Percentiles rank a stretch among this genome's conserved stretches.
Conservation (phyloP, 495 filamentous ascomycete species). For the Neurospora tetrasperma region DNA sequence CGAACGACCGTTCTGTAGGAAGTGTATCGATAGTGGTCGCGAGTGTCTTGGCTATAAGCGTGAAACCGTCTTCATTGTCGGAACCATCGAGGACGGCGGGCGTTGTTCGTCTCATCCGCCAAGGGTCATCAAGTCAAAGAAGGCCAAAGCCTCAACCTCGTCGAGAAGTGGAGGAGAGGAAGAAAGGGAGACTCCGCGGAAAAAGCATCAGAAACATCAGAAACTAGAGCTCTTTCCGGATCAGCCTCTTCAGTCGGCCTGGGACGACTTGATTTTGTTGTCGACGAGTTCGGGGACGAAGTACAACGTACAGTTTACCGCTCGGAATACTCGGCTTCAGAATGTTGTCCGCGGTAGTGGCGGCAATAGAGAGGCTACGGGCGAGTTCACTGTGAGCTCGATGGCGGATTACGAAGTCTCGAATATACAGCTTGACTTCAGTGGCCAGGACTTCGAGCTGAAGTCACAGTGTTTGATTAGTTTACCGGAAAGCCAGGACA, state of each 20-base stretch:
- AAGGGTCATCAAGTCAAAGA: slow-evolving; percentile 26
- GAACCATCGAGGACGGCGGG: slow-evolving; percentile 33
- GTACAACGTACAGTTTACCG: slow-evolving; percentile 28
- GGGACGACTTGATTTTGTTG: slow-evolving; percentile 29
- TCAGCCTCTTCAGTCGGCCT: slow-evolving; percentile 31
- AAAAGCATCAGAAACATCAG: neutral
- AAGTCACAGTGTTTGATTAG: slow-evolving; percentile 27
- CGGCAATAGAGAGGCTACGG: slow-evolving; percentile 8
- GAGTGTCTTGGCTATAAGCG: slow-evolving; percentile 53
- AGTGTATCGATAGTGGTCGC: slow-evolving; percentile 52
- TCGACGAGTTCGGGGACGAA: slow-evolving; percentile 12
- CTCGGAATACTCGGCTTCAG: slow-evolving; percentile 22
- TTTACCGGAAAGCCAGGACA: slow-evolving; percentile 15
- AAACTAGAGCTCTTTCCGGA: slow-evolving; percentile 14
- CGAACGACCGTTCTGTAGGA: slow-evolving; percentile 50
- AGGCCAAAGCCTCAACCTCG: slow-evolving; percentile 10
- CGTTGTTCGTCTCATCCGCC: slow-evolving; percentile 38
- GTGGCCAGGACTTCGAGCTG: slow-evolving; percentile 27
- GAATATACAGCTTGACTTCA: slow-evolving; percentile 18
- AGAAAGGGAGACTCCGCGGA: neutral
- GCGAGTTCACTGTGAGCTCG: slow-evolving; percentile 7
- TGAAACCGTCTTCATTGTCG: slow-evolving; percentile 41
- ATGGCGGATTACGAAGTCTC: slow-evolving; percentile 19
- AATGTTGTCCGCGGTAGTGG: slow-evolving; percentile 10
- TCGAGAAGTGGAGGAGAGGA: slow-evolving; percentile 4